phyloP scores from a whole-genome alignment of 225 moss, liverwort and hornwort species.

The Polytrichum formosum region DNA sequence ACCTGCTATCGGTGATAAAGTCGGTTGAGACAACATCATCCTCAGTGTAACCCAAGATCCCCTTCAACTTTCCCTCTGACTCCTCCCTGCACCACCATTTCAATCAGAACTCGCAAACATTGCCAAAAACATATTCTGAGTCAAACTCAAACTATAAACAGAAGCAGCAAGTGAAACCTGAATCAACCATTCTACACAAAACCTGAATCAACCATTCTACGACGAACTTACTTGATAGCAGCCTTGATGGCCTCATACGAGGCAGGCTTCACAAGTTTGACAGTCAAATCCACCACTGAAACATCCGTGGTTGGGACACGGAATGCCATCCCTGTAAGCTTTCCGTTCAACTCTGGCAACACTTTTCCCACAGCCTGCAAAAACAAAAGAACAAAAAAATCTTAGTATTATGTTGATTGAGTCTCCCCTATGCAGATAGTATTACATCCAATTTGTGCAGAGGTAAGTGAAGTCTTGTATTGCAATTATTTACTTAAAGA shows the following conservation, averaged over 20 bases:
- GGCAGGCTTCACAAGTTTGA: conserved; percentile 50
- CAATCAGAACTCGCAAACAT: neutral
- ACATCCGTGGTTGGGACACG: conserved; percentile 63
- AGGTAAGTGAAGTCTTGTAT: neutral
- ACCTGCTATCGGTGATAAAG: conserved; percentile 63
- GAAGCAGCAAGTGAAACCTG: neutral
- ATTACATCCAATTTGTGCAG: neutral
- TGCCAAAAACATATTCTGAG: neutral
- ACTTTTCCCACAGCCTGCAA: conserved; percentile 60
- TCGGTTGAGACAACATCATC: conserved; percentile 68
- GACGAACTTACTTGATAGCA: conserved; percentile 32
- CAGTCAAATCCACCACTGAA: conserved; percentile 68
- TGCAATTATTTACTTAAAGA: neutral
- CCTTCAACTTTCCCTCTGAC: conserved; percentile 56
- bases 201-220: too few species aligned
- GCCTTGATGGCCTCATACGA: conserved; percentile 50
- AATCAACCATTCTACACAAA: neutral
- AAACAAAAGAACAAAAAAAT: neutral
- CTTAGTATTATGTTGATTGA: neutral
- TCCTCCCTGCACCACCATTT: conserved; percentile 34
- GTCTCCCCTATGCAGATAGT: neutral
- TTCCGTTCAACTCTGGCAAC: conserved; percentile 60
- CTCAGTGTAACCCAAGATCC: conserved; percentile 66
- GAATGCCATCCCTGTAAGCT: conserved; percentile 71
- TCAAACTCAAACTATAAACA: neutral